Evolutionary conservation across 164 flowering plant species (phyloP), one percentile per base, ranked within the genome.

Genomic region (Chimonanthus salicifolius): DNA sequence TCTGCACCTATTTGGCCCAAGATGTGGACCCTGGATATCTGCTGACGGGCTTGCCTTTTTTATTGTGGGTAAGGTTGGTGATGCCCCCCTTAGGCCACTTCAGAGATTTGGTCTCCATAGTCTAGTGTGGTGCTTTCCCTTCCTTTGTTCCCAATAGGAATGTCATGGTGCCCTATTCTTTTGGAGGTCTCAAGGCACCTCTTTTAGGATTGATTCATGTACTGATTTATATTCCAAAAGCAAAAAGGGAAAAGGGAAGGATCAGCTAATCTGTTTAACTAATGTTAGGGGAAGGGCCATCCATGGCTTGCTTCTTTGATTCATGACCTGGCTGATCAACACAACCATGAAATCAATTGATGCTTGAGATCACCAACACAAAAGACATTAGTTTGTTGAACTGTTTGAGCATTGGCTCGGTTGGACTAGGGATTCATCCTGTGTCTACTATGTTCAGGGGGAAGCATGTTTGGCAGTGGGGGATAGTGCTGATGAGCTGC

Each of bases 401-500:
- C 13, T 9, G 49, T 72, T 20, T 33, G 16, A 64, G 48, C 18
- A 47, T 54, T 72, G 50, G 21, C 5, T 46, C 7, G 9, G 62
- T 7, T 44, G 44, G 45, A 44, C 63, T 13, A 13, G 18, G 58
- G 16, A 13, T 20, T 66, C 15, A 6, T 43, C 9, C 10, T n/a
- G 51, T 9, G 45, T 44, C 16, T 46, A 47, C 16, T 46, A 47
- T 50, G 68, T 78, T 68, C 83, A 85, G 89, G 81, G 64, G 7
- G 74, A 74, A 43, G 73, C 18, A 54, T 48, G 58, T 64, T 15
- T 58, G 43, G 63, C 58, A 47, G 62, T 43, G 47, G 64, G 46
- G 15, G 71, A 76, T 44, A 46, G 18, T 62, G n/a, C 65, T 64
- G 84, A 86, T 46, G 88, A 86, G 18, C 85, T 91, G 72, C 67